Evolutionary conservation across 2,329 filamentous ascomycete genomes (phyloP), one percentile per base, ranked within the genome.

Genomic region (Aspergillus sp.): DNA sequence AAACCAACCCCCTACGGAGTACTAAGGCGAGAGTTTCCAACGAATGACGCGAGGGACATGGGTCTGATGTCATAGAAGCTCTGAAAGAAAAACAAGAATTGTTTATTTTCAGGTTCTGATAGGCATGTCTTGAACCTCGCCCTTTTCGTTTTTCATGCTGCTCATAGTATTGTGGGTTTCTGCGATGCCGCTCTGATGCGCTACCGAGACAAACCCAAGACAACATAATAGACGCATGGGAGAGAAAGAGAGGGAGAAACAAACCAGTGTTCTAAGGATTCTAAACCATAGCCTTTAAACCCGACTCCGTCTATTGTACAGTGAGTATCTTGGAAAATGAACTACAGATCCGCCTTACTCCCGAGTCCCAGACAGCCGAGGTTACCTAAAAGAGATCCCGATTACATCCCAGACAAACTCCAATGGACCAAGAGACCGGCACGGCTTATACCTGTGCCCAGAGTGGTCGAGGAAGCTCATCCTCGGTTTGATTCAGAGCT

Each of bases 381-480:
- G 7, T 20, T 20, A n/a, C 18, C 42, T 9, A 11, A 46, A 46
- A 18, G 42, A n/a, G 16, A 46, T 7, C 16, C 18, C 42, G 18
- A 46, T 46, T 46, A 18, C 1, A 16, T 18, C 18, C 42, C 12
- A 16, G 18, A 46, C 4, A 46, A n/a, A 46, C 7, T 24, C 20
- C 45, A 4, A 24, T 22, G 7, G 7, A 18, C 45, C 10, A 22
- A 47, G 18, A 24, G 10, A 6, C 12, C 20, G 18, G 22, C 46
- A 31, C 32, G 32, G 31, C 51, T 69, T 68, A 77, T 11, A 77
- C 67, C 60, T 75, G 73, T 26, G 67, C 63, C 69, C 76, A 77
- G 9, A 78, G 68, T 5, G 76, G 74, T 54, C 57, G 69, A 4
- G 76, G 76, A 46, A 77, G 72, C 24, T 74, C 68, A 16, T 75